Evolutionary conservation across 495 filamentous ascomycete species (phyloP).

Genomic region (Entonaema liquescens): DNA sequence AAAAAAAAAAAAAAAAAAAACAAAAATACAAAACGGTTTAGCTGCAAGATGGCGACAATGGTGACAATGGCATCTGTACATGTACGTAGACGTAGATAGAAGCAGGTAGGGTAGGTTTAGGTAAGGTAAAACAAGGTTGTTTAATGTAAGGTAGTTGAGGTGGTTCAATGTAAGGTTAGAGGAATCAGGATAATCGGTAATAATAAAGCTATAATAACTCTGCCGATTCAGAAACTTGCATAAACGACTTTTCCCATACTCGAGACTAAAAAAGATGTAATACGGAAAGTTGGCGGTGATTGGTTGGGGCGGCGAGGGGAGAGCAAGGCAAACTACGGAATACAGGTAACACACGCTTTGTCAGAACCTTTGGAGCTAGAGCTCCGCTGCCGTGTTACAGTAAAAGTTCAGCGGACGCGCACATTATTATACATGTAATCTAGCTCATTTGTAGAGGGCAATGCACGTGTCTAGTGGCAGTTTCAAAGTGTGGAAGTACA

Average conservation of each 20-base stretch:
- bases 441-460: background rate
- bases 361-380: constrained; percentile 12
- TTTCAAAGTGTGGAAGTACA: constrained; percentile 22
- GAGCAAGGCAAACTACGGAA: background rate
- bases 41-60: constrained; percentile 11
- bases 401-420: background rate
- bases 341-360: constrained; percentile 1
- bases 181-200: constrained; percentile 29
- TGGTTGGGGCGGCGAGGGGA: background rate
- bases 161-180: constrained; percentile 1
- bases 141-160: constrained; percentile 7
- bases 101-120: too few species aligned
- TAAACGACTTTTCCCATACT: constrained; percentile 26
- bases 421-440: background rate
- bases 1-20: too few species aligned
- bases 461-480: background rate
- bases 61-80: constrained; percentile 14
- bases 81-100: background rate
- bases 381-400: constrained; percentile 14
- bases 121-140: too few species aligned
- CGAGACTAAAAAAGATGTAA: constrained; percentile 23
- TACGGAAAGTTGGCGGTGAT: constrained; percentile 16
- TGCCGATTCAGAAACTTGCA: constrained; percentile 39
- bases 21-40: too few species aligned
- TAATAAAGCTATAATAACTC: constrained; percentile 19